A percentile compares a stretch with the other conserved stretches of the same genome.
Conservation (phyloP, 495 filamentous ascomycete genomes). For the Jackrogersella multiformis region DNA sequence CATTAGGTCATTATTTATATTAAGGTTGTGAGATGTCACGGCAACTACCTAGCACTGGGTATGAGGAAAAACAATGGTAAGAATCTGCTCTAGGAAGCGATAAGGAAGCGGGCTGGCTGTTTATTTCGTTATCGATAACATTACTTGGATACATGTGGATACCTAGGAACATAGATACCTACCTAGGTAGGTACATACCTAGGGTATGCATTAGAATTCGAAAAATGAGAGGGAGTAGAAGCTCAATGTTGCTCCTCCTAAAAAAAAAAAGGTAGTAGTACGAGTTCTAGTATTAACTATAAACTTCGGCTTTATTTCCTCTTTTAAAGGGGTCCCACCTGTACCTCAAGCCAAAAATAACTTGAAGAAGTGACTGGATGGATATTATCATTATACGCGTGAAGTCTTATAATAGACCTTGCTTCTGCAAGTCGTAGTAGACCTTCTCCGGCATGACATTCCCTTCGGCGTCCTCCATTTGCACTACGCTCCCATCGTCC, state of each 20-base stretch:
- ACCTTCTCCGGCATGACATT: slow-evolving; percentile 99
- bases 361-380: not conserved
- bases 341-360: not conserved
- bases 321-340: not conserved
- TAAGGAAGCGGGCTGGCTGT: not conserved
- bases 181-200: too few relatives aligned
- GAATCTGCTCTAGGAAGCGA: too few relatives aligned
- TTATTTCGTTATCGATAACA: not conserved
- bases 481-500: slow-evolving; percentile 81
- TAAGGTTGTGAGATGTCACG: slow-evolving; percentile 1
- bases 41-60: too few relatives aligned
- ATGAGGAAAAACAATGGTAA: not conserved
- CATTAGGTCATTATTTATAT: not conserved
- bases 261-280: too few relatives aligned
- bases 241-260: not conserved
- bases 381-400: not conserved
- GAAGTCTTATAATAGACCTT: slow-evolving; percentile 67
- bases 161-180: not conserved
- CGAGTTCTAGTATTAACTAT: not conserved
- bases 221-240: not conserved
- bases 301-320: not conserved
- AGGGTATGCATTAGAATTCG: not conserved
- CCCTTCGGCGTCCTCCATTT: slow-evolving; percentile 98
- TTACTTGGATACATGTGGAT: not conserved
- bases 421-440: slow-evolving; percentile 84